Evolutionary conservation across 192 early-diverging fungal species (phyloP).

Genomic region (Tieghemiomyces parasiticus): DNA sequence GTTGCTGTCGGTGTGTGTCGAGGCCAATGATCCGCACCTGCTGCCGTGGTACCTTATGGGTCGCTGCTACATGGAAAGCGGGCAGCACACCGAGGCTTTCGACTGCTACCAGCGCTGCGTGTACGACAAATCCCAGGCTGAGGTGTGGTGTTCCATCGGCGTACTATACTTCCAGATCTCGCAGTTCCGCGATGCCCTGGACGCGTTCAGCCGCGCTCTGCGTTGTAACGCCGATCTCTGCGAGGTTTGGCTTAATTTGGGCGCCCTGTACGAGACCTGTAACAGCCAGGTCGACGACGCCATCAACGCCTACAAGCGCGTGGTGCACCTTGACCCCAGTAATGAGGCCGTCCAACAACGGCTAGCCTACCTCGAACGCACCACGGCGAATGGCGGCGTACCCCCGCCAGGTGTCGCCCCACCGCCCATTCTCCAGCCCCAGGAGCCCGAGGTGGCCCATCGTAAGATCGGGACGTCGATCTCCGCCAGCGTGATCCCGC

Average conservation of each 20-base stretch:
- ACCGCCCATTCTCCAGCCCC: neutral
- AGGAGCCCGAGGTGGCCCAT: constrained; percentile 9
- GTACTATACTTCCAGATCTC: constrained; percentile 95
- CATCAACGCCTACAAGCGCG: constrained; percentile 89
- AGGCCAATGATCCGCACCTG: constrained; percentile 66
- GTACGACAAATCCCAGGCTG: constrained; percentile 77
- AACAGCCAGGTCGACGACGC: constrained; percentile 96
- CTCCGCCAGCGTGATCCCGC: neutral
- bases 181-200: constrained; percentile 85
- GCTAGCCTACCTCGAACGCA: constrained; percentile 24
- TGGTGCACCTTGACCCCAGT: constrained; percentile 80
- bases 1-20: constrained; percentile 70
- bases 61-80: constrained; percentile 91
- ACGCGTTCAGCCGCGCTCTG: constrained; percentile 93
- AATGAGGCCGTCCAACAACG: constrained; percentile 82
- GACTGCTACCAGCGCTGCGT: constrained; percentile 97
- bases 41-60: constrained; percentile 94
- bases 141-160: constrained; percentile 98
- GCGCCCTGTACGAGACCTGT: constrained; percentile 92
- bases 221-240: constrained; percentile 83
- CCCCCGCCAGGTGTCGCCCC: too few species aligned
- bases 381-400: constrained; percentile 21
- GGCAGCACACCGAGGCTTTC: constrained; percentile 89
- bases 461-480: too few species aligned
- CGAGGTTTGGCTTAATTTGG: constrained; percentile 97